phyloP scores from a whole-genome alignment of 1,139 yeast species.

The Blastobotrys proliferans region DNA sequence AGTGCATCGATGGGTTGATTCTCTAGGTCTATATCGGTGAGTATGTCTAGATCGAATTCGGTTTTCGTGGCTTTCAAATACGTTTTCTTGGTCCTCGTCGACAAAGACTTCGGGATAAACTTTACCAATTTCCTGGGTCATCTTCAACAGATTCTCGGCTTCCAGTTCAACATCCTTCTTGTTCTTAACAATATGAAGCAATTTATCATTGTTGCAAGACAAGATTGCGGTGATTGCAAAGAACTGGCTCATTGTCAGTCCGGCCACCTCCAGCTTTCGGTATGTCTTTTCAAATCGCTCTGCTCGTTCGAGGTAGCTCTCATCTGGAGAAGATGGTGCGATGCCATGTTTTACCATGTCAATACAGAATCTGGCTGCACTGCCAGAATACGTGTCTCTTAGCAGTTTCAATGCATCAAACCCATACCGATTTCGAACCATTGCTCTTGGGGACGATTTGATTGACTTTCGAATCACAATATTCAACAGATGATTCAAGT shows the following conservation, averaged over 20 bases:
- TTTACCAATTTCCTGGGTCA: slow-evolving; percentile 11
- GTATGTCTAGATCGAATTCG: slow-evolving; percentile 11
- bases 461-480: slow-evolving; percentile 10
- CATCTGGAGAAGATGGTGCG: slow-evolving; percentile 12
- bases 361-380: slow-evolving; percentile 12
- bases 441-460: slow-evolving; percentile 13
- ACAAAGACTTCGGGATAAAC: slow-evolving; percentile 15
- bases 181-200: slow-evolving; percentile 11
- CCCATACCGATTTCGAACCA: slow-evolving; percentile 13
- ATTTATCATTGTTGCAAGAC: slow-evolving; percentile 15
- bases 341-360: slow-evolving; percentile 12
- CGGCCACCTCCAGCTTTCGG: slow-evolving; percentile 9
- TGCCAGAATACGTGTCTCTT: slow-evolving; percentile 6
- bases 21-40: slow-evolving; percentile 14
- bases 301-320: slow-evolving; percentile 12
- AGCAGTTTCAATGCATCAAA: slow-evolving; percentile 10
- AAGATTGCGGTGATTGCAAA: slow-evolving; percentile 13
- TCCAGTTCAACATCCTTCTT: slow-evolving; percentile 12
- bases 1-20: slow-evolving; percentile 15
- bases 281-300: slow-evolving; percentile 12
- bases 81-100: slow-evolving; percentile 14
- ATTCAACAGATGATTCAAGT: slow-evolving; percentile 11
- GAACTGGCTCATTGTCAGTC: slow-evolving; percentile 14
- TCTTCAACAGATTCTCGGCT: slow-evolving; percentile 12
- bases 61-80: slow-evolving; percentile 13